Conservation (phyloP, 257 asterid species). For the Solanum pinnatisectum region DNA sequence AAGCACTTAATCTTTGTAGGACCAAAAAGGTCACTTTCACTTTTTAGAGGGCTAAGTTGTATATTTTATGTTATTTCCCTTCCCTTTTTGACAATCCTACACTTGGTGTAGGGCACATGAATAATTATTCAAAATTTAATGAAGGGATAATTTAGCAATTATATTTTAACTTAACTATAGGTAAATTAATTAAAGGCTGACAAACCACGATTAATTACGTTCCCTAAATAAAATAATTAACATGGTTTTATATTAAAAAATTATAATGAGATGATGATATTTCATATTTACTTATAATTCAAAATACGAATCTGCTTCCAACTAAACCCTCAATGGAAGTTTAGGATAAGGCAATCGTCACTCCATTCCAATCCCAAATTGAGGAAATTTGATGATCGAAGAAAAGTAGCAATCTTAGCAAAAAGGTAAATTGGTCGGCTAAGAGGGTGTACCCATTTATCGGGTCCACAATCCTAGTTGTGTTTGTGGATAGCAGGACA, state of each 20-base stretch:
- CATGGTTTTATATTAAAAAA: neutral
- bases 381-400: neutral
- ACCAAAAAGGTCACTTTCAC: neutral
- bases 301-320: neutral
- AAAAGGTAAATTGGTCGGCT: neutral
- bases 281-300: neutral
- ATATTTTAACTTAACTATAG: neutral
- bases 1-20: neutral
- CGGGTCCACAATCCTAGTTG: neutral
- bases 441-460: neutral
- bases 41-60: neutral
- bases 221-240: neutral
- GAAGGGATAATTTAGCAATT: neutral
- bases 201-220: neutral
- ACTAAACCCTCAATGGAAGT: neutral
- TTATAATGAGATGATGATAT: neutral
- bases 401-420: neutral
- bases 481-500: neutral
- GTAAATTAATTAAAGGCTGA: neutral
- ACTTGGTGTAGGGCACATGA: neutral
- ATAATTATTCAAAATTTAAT: neutral
- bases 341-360: neutral
- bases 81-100: neutral
- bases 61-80: neutral
- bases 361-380: neutral